Conservation (phyloP, 2,329 filamentous ascomycete genomes). For the Macroventuria anomochaeta region DNA sequence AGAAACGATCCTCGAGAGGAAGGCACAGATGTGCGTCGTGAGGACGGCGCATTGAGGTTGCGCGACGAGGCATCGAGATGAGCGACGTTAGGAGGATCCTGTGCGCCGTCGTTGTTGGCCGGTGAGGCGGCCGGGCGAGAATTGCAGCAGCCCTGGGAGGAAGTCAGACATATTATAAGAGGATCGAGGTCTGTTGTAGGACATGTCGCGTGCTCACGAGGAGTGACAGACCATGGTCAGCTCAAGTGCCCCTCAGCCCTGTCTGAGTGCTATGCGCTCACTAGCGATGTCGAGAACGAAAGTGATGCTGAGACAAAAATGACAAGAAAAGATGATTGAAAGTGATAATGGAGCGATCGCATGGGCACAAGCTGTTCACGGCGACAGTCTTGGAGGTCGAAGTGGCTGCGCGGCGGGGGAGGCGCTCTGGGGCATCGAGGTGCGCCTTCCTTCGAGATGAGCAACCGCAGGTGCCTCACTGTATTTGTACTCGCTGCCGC, state of each 20-base stretch:
- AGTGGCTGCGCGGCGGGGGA: constrained; percentile 13
- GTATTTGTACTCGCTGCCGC: constrained; percentile 9
- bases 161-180: neutral
- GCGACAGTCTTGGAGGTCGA: neutral
- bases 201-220: constrained; percentile 9
- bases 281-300: constrained; percentile 11
- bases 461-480: constrained; percentile 12
- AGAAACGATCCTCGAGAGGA: constrained; percentile 8
- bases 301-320: neutral
- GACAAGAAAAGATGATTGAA: neutral
- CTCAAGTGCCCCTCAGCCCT: constrained; percentile 12
- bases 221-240: constrained; percentile 17
- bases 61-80: constrained; percentile 22
- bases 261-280: constrained; percentile 1
- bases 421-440: constrained; percentile 4
- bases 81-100: constrained; percentile 11
- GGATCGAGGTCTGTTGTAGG: neutral
- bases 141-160: constrained; percentile 23
- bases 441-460: constrained; percentile 11
- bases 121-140: constrained; percentile 11
- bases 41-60: constrained; percentile 28
- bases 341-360: constrained; percentile 11
- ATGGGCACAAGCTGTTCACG: constrained; percentile 11
- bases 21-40: constrained; percentile 10
- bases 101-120: constrained; percentile 3